A percentile compares a stretch with the other conserved stretches of the same genome.
Conservation (phyloP, 177 flowering plant genomes). For the Vitis hybrid region DNA sequence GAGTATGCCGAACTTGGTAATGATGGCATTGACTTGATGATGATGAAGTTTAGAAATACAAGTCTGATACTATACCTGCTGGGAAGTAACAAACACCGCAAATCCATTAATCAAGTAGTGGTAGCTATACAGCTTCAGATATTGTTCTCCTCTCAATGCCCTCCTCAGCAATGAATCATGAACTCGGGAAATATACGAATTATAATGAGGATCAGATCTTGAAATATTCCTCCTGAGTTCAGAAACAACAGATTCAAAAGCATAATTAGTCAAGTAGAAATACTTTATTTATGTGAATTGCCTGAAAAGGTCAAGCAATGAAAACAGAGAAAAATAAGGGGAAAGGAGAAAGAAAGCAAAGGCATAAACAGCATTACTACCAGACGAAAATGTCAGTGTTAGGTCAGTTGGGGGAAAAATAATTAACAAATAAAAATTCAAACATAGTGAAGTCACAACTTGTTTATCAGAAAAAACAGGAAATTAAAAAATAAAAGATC, state of each 20-base stretch:
- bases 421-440: too few relatives aligned
- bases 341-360: not conserved
- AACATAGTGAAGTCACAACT: not conserved
- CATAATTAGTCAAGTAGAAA: constrained; percentile 2
- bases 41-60: not conserved
- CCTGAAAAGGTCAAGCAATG: not conserved
- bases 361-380: too few relatives aligned
- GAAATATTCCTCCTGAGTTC: constrained; percentile 53
- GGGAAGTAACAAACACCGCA: constrained; percentile 80
- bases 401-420: too few relatives aligned
- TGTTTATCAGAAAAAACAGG: not conserved
- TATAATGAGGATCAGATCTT: constrained; percentile 34
- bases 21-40: not conserved
- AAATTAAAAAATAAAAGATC: not conserved
- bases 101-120: constrained; percentile 94
- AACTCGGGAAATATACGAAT: constrained; percentile 49
- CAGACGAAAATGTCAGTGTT: too few relatives aligned
- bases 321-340: not conserved
- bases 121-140: constrained; percentile 90
- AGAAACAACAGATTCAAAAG: constrained; percentile 6
- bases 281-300: not conserved
- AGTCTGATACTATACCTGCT: constrained; percentile 53
- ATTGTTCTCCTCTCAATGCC: constrained; percentile 77
- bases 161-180: constrained; percentile 78
- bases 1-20: not conserved